These are phyloP conservation scores for Amorphotheca resinae DNA, from an alignment of 495 filamentous ascomycete species.

Conservation along the genomic window DNA sequence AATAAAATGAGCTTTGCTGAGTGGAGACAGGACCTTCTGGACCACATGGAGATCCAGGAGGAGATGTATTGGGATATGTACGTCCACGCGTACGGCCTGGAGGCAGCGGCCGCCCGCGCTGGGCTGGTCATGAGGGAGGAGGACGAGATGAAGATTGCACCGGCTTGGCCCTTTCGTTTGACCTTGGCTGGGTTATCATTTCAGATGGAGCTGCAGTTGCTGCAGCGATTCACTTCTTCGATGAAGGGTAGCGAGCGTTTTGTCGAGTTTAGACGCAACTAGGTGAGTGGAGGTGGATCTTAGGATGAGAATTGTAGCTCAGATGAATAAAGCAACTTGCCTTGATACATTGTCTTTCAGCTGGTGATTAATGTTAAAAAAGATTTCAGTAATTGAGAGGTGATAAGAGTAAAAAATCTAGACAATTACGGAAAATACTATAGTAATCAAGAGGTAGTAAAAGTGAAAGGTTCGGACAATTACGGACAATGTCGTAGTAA, in stretches of 20 bases:
- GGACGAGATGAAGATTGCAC: not conserved
- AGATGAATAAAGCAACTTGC: too few relatives aligned
- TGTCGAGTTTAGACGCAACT: not conserved
- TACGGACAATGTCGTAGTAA: too few relatives aligned
- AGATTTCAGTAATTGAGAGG: too few relatives aligned
- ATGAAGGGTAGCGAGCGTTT: not conserved
- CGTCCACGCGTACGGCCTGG: not conserved
- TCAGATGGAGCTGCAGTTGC: not conserved
- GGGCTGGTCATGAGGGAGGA: not conserved
- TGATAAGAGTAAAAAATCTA: too few relatives aligned
- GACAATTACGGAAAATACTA: too few relatives aligned
- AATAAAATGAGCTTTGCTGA: not conserved
- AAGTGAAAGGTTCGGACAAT: too few relatives aligned
- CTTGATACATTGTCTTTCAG: too few relatives aligned
- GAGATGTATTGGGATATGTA: not conserved
- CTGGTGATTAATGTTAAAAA: too few relatives aligned
- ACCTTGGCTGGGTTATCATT: not conserved
- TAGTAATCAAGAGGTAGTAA: too few relatives aligned
- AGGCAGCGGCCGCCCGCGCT: too few relatives aligned
- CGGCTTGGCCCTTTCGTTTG: not conserved
- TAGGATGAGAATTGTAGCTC: too few relatives aligned
- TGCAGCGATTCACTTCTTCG: not conserved
- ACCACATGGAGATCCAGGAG: not conserved
- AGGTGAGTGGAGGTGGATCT: too few relatives aligned
- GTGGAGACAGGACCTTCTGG: not conserved